Base-by-base conservation (phyloP, 2,329 filamentous ascomycete species). In the Esteya vermicola region DNA sequence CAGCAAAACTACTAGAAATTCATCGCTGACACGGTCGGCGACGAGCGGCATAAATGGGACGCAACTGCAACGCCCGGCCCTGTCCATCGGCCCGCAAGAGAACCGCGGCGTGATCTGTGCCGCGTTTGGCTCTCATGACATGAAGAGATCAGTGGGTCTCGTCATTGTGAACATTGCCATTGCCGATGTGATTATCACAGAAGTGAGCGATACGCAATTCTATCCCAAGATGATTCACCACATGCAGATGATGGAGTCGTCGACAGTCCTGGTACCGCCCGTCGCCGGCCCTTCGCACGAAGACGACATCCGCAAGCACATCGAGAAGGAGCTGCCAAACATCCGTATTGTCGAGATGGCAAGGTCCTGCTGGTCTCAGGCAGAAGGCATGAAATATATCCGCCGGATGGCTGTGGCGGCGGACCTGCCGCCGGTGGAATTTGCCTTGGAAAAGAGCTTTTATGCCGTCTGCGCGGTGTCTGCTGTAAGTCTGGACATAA, bases 151-250 rank as follows among this genome's bases (percentile, higher is more conserved):
- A 0, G 79, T 96, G 2, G 88, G 89, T 1, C 65, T 94, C 31
- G 84, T 85, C 3, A 88, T 95, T 52, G 67, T 95, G 53, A 93
- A 96, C 52, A 67, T 93, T 4, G 79, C 84, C 32, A 88, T 84
- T 3, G 83, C 81, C 30, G 85, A 94, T 58, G 83, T 77, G 14
- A 75, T 86, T 22, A 68, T 96, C 30, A 93, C 85, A 53, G 85
- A 95, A 52, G 89, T 96, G 47, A 86, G 81, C 53, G 89, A 96
- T 57, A 93, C 80, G 42, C 86, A 94, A 55, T 93, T 86, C 26
- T 96, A 93, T 54, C 78, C 86, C 42, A 80, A 79, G 52, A 93
- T 86, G 0, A 67, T 93, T 23, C 84, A 93, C 57, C 94, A 95
- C 55, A 69, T 96, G 38, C 73, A 75, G 39, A 76, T 94, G 20